Base-by-base conservation (phyloP, 2,329 filamentous ascomycete genomes). In the Hymenoscyphus occultus region DNA sequence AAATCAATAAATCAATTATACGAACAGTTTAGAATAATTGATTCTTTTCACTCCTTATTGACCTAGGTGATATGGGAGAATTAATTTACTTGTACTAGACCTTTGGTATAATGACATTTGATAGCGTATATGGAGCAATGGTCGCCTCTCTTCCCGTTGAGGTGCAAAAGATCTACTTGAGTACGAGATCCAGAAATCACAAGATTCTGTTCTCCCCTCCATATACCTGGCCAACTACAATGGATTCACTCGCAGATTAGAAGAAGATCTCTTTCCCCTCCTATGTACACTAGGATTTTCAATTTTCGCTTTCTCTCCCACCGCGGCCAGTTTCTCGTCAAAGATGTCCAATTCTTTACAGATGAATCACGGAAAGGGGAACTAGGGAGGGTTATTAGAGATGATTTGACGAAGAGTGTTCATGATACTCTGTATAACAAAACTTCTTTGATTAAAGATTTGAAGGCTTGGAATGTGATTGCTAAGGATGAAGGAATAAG, bases 261-360 rank as follows among this genome's bases (percentile, higher is more conserved):
- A 90, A 71, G 84, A 78, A 1, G 84, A 86, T 68, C 76, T 88
- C 16, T 80, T 88, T 56, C 82, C 82, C 9, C 81, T 80, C 63
- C 86, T 84, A 68, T 80, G 81, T 42, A 80, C 83, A 56, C 88
- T 86, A 70, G 82, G 82, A 1, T 79, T 88, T 51, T 83, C 85
- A 61, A 80, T 88, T 61, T 84, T 88, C n/a, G 76, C 85, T 56
- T 87, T 87, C 76, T 88, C 88, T 68, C 85, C 85, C 0, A 77
- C 88, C 31, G 86, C 85, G 2, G 86, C 28, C 86, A 86, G 1
- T 76, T 89, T 35, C 84, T 89, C 72, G 82, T 80, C 39, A 69
- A 66, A 59, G 66, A 65, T 0, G 74, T 75, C 6, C 72, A 22
- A 0, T 22, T 56, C 0, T 65, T 68, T 13, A 22, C 42, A 7